Percentiles rank a stretch among this genome's conserved stretches.
phyloP scores from a whole-genome alignment of 2,329 filamentous ascomycete genomes.

The Epicoccum sorghinum region DNA sequence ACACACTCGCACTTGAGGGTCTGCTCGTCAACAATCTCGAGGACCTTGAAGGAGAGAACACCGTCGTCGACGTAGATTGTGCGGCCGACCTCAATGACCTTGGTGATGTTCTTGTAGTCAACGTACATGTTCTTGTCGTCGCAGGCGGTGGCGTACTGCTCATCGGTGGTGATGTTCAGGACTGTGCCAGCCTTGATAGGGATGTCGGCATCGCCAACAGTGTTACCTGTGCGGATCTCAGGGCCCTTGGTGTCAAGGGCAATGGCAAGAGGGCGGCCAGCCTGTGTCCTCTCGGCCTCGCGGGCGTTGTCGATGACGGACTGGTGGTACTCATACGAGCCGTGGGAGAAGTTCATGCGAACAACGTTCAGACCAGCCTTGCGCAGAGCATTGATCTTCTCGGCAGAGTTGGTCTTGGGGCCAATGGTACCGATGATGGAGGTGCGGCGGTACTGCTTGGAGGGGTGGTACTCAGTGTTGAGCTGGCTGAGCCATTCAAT shows the following conservation, averaged over 20 bases:
- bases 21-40: constrained; percentile 86
- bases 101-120: constrained; percentile 99
- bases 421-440: constrained; percentile 99
- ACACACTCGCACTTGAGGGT: constrained; percentile 84
- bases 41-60: constrained; percentile 93
- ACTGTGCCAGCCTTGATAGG: constrained; percentile 83
- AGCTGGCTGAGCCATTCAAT: constrained; percentile 77
- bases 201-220: constrained; percentile 71
- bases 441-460: constrained; percentile 90
- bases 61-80: constrained; percentile 98
- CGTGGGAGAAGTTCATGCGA: constrained; percentile 99
- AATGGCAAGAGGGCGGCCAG: constrained; percentile 90
- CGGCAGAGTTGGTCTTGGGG: constrained; percentile 97
- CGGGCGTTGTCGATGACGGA: constrained; percentile 96
- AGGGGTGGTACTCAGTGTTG: constrained; percentile 85
- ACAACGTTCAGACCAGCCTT: constrained; percentile 94
- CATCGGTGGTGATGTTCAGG: constrained; percentile 96
- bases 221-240: constrained; percentile 85
- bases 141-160: constrained; percentile 82
- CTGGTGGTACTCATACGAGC: constrained; percentile 95
- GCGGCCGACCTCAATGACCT: constrained; percentile 89
- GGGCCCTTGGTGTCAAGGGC: constrained; percentile 87
- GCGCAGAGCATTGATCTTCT: constrained; percentile 95
- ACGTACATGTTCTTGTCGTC: constrained; percentile 97
- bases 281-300: constrained; percentile 76